phyloP scores from a whole-genome alignment of 2,329 filamentous ascomycete species.

The Nemania sp. region DNA sequence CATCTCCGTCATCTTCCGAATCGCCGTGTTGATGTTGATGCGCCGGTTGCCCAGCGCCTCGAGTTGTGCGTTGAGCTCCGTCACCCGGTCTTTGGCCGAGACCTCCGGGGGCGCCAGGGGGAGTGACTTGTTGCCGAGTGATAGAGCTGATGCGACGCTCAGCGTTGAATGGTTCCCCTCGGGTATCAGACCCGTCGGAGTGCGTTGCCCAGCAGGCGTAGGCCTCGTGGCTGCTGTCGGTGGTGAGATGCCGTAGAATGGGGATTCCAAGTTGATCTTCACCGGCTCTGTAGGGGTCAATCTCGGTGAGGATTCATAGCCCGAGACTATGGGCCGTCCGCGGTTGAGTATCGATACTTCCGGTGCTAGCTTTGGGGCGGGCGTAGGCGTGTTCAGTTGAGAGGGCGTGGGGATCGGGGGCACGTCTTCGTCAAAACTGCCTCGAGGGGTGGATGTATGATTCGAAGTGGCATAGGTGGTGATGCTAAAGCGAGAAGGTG shows the following conservation, averaged over 20 bases:
- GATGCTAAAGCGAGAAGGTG: slow-evolving; percentile 65
- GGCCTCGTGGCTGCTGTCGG: slow-evolving; percentile 19
- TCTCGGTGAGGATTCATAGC: slow-evolving; percentile 33
- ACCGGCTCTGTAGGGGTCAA: slow-evolving; percentile 34
- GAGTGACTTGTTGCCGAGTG: slow-evolving; percentile 64
- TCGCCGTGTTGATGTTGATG: slow-evolving; percentile 71
- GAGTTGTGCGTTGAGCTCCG: slow-evolving; percentile 68
- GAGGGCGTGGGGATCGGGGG: slow-evolving; percentile 46
- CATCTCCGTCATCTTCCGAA: slow-evolving; percentile 77
- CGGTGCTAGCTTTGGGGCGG: slow-evolving; percentile 18
- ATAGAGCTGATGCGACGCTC: slow-evolving; percentile 26
- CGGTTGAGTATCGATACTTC: slow-evolving; percentile 47
- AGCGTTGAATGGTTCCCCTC: slow-evolving; percentile 28
- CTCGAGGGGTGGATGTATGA: slow-evolving; percentile 46
- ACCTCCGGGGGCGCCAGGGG: slow-evolving; percentile 65
- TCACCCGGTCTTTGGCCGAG: slow-evolving; percentile 64
- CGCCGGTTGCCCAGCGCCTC: slow-evolving; percentile 68
- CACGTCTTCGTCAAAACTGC: slow-evolving; percentile 44
- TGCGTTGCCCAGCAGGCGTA: slow-evolving; percentile 14
- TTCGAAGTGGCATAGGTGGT: slow-evolving; percentile 64
- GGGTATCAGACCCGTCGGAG: slow-evolving; percentile 11
- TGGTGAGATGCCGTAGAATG: slow-evolving; percentile 33
- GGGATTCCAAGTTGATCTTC: slow-evolving; percentile 39
- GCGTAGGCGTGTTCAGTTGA: slow-evolving; percentile 39
- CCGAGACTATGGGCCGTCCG: slow-evolving; percentile 42